Evolutionary conservation across 1,284 basidiomycete species (phyloP).

Genomic region (Apiotrichum siamense): DNA sequence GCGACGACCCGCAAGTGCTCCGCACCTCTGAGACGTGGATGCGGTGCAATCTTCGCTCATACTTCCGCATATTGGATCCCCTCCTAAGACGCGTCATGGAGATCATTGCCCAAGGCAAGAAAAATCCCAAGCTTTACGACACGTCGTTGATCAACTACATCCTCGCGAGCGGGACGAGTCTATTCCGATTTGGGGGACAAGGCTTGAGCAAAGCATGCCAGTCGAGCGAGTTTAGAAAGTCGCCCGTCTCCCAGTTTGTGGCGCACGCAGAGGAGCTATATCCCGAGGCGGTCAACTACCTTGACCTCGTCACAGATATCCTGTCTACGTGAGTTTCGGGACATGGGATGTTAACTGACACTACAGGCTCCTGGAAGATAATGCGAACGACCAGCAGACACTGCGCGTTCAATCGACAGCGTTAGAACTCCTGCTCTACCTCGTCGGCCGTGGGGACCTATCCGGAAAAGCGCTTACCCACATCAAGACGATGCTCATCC

Average conservation of each 20-base stretch:
- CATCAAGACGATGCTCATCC: constrained; percentile 65
- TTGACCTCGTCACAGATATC: constrained; percentile 11
- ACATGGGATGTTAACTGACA: not conserved
- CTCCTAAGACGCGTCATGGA: constrained; percentile 58
- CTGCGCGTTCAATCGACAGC: constrained; percentile 62
- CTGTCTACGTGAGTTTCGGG: constrained; percentile 6
- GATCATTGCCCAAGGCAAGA: not conserved
- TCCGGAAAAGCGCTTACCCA: constrained; percentile 56
- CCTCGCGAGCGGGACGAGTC: constrained; percentile 62
- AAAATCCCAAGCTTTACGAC: constrained; percentile 5
- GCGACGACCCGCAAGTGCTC: constrained; percentile 63
- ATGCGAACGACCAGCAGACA: constrained; percentile 48
- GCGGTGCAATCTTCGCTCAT: constrained; percentile 84
- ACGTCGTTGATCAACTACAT: constrained; percentile 20
- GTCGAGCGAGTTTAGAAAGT: constrained; percentile 18
- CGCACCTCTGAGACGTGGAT: constrained; percentile 90
- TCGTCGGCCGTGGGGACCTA: constrained; percentile 73
- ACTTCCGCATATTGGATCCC: constrained; percentile 80
- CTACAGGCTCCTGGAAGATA: constrained; percentile 9
- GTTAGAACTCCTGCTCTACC: constrained; percentile 73
- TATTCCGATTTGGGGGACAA: constrained; percentile 81
- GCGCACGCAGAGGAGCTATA: constrained; percentile 4
- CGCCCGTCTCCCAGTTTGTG: constrained; percentile 13
- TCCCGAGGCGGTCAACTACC: constrained; percentile 12
- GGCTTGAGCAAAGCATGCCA: constrained; percentile 49